phyloP scores from a whole-genome alignment of 2,329 filamentous ascomycete species.

The Didymella sp. region DNA sequence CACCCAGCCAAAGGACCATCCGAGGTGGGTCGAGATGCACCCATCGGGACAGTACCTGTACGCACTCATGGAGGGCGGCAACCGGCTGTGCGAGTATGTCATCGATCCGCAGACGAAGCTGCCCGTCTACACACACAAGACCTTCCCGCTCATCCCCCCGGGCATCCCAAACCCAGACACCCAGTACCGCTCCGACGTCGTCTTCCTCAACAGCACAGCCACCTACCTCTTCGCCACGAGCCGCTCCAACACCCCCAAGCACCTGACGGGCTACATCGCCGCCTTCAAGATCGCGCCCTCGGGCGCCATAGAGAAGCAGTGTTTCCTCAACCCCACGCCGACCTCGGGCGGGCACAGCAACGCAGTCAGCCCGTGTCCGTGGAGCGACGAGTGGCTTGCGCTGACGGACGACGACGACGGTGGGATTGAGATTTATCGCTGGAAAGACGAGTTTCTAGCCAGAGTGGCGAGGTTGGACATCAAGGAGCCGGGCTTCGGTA shows the following conservation, averaged over 20 bases:
- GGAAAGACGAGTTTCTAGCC: conserved; percentile 80
- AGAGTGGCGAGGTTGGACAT: conserved; percentile 79
- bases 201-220: conserved; percentile 71
- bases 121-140: conserved; percentile 78
- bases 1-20: conserved; percentile 75
- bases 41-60: conserved; percentile 80
- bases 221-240: conserved; percentile 83
- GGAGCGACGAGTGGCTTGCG: conserved; percentile 88
- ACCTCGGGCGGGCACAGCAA: conserved; percentile 90
- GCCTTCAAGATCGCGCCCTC: conserved; percentile 74
- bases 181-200: conserved; percentile 87
- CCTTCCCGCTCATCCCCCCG: conserved; percentile 80
- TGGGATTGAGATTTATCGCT: conserved; percentile 86
- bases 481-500: conserved; percentile 87
- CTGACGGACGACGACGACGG: conserved; percentile 88
- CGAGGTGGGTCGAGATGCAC: conserved; percentile 87
- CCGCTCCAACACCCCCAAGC: conserved; percentile 75
- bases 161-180: conserved; percentile 57
- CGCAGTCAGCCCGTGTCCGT: conserved; percentile 82
- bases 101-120: conserved; percentile 76
- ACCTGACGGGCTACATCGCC: conserved; percentile 81
- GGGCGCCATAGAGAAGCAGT: conserved; percentile 77
- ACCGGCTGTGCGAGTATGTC: conserved; percentile 80
- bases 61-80: conserved; percentile 88
- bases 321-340: conserved; percentile 82